These are phyloP conservation scores for Diutina scorzettiae DNA, from an alignment of 1,139 yeast genomes.

Conservation along the genomic window DNA sequence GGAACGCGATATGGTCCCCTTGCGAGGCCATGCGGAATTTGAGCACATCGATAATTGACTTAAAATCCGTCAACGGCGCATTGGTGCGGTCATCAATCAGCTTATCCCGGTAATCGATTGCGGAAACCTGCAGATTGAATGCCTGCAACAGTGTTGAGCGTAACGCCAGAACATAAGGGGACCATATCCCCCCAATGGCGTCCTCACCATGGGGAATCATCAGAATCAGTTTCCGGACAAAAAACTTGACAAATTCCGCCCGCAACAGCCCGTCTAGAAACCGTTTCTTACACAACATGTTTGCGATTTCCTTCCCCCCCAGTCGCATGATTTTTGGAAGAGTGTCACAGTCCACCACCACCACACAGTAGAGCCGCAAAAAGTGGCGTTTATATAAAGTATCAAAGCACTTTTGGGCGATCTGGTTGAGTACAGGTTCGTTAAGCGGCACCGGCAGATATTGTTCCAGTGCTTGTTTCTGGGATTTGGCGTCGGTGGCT, in stretches of 20 bases:
- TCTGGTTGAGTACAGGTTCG: slow-evolving; percentile 50
- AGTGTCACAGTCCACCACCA: slow-evolving; percentile 71
- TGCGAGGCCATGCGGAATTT: slow-evolving; percentile 68
- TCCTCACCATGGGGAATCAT: slow-evolving; percentile 73
- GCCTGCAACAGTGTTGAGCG: slow-evolving; percentile 36
- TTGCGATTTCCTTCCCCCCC: slow-evolving; percentile 87
- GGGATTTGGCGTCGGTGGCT: background rate
- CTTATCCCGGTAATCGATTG: slow-evolving; percentile 59
- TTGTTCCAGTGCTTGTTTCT: slow-evolving; percentile 1
- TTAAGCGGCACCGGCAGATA: slow-evolving; percentile 35
- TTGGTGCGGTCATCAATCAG: slow-evolving; percentile 72
- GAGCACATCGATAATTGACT: slow-evolving; percentile 58
- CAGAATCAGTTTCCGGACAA: slow-evolving; percentile 52
- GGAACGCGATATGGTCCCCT: slow-evolving; percentile 74
- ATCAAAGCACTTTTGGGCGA: slow-evolving; percentile 67
- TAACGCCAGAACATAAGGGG: slow-evolving; percentile 50
- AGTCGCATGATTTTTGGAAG: slow-evolving; percentile 75
- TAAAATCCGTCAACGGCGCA: slow-evolving; percentile 61
- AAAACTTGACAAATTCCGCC: slow-evolving; percentile 75
- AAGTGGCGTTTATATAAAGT: slow-evolving; percentile 59
- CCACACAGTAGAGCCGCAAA: slow-evolving; percentile 69
- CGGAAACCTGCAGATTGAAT: slow-evolving; percentile 51
- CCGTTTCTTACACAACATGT: slow-evolving; percentile 76
- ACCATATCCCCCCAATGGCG: slow-evolving; percentile 76
- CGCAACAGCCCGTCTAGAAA: slow-evolving; percentile 67